Conservation (phyloP, 2,329 filamentous ascomycete species). For the Boeremia exigua region DNA sequence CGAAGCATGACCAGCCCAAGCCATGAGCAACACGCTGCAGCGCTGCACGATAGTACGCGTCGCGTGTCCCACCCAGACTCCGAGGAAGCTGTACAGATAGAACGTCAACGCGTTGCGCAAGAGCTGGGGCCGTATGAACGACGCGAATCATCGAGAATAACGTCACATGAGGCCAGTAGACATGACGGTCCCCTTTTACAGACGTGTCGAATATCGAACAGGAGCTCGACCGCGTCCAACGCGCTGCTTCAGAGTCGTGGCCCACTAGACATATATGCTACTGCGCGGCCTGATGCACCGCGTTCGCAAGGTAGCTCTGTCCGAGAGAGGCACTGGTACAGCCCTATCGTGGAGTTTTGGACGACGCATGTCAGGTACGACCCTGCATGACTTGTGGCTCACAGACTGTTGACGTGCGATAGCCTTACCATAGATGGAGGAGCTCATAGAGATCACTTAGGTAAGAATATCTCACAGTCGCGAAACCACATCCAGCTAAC, state of each 20-base stretch:
- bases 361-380: constrained; percentile 52
- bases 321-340: constrained; percentile 42
- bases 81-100: constrained; percentile 25
- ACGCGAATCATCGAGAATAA: not conserved
- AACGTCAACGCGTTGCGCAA: constrained; percentile 24
- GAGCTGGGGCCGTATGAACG: constrained; percentile 19
- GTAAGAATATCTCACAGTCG: constrained; percentile 45
- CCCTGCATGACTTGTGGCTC: not conserved
- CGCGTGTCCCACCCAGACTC: constrained; percentile 25
- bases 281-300: constrained; percentile 7
- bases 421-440: constrained; percentile 57
- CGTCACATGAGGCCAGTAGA: not conserved
- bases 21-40: constrained; percentile 19
- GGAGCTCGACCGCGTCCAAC: constrained; percentile 5
- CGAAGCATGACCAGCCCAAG: constrained; percentile 2
- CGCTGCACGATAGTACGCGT: constrained; percentile 18
- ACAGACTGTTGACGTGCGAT: not conserved
- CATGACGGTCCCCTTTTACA: constrained; percentile 1
- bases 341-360: constrained; percentile 55
- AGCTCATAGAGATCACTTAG: constrained; percentile 62
- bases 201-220: constrained; percentile 11
- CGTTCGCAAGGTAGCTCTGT: not conserved
- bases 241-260: constrained; percentile 3
- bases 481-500: constrained; percentile 11
- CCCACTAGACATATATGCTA: constrained; percentile 10